A percentile compares a stretch with the other conserved stretches of the same genome.
phyloP scores from a whole-genome alignment of 805 yeast species.

The Wickerhamiella musiphila region DNA sequence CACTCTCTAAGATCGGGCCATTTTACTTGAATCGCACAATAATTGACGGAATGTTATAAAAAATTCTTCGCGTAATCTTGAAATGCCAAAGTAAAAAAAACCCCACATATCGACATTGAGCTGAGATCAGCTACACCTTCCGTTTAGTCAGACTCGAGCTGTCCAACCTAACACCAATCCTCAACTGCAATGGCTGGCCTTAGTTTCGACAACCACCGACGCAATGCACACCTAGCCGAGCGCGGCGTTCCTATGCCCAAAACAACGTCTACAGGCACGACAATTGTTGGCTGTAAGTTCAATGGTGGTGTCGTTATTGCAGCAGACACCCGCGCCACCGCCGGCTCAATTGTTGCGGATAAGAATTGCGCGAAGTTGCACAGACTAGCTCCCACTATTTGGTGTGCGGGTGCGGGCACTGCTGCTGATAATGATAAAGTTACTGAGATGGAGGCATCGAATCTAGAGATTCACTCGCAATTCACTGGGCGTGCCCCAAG shows the following conservation, averaged over 20 bases:
- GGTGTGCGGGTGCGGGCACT: slow-evolving; percentile 99
- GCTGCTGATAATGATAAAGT: slow-evolving; percentile 99
- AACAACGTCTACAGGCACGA: slow-evolving; percentile 98
- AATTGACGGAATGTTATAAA: too few species aligned
- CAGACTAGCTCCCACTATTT: slow-evolving; percentile 72
- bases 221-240: slow-evolving; percentile 59
- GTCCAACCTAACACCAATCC: too few species aligned
- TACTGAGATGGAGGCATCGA: slow-evolving; percentile 80
- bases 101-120: too few species aligned
- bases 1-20: too few species aligned
- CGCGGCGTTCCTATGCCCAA: slow-evolving; percentile 64
- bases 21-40: too few species aligned
- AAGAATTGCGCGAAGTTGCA: slow-evolving; percentile 94
- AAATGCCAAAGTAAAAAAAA: too few species aligned
- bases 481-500: slow-evolving; percentile 76
- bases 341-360: slow-evolving; percentile 93
- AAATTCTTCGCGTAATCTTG: too few species aligned
- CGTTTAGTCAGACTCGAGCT: too few species aligned
- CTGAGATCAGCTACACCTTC: too few species aligned
- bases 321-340: slow-evolving; percentile 96
- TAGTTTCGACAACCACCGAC: slow-evolving; percentile 81
- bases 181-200: slow-evolving; percentile 95
- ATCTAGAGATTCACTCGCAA: slow-evolving; percentile 76
- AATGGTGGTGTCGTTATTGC: slow-evolving; percentile 93
- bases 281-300: slow-evolving; percentile 91